Base-by-base conservation (phyloP, 2,329 filamentous ascomycete genomes). In the Sarocladiaceae sp. region DNA sequence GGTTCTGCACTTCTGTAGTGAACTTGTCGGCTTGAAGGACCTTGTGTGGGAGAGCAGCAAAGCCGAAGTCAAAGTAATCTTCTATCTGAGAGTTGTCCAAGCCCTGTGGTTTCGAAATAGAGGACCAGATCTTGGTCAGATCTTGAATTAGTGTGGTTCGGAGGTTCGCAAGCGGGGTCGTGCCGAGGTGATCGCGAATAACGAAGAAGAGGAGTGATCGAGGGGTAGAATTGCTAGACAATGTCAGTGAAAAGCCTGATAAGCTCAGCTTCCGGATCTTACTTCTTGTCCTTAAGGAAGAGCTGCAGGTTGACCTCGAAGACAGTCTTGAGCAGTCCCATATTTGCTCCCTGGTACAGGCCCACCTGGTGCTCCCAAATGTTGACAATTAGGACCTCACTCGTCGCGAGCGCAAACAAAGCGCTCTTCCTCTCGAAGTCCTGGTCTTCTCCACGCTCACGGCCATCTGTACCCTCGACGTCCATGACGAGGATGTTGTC, bases 361-460 rank as follows among this genome's bases (percentile, higher is more conserved):
- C 94, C 94, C 56, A 99, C 94, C 71, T 99, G 94, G 70, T 97
- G 93, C 72, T 99, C 94, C 94, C 94, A 99, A 59, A 99, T 96
- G 67, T 99, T 99, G 70, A 99, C 88, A 65, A 99, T 95, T 61
- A 99, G 79, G 50, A 99, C 93, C 74, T 99, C 94, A 68, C 93
- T 97, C 17, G 94, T 99, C 48, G 94, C 94, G 63, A 99, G 80
- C 50, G 94, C 94, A 72, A 99, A 99, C 18, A 99, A 80, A 22
- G 94, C 94, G 69, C 92, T 97, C 77, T 99, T 99, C 64, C 94
- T 83, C 79, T 99, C 94, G 70, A 99, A 99, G 67, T 99, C 94
- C 71, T 99, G 94, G 66, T 99, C 94, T 70, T 99, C 94, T 58
- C 94, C 94, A 59, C 94, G 82, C 74, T 99, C 94, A 60, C 94